Conservation (phyloP, 306 rosid species). For the Amphicarpaea edgeworthii region DNA sequence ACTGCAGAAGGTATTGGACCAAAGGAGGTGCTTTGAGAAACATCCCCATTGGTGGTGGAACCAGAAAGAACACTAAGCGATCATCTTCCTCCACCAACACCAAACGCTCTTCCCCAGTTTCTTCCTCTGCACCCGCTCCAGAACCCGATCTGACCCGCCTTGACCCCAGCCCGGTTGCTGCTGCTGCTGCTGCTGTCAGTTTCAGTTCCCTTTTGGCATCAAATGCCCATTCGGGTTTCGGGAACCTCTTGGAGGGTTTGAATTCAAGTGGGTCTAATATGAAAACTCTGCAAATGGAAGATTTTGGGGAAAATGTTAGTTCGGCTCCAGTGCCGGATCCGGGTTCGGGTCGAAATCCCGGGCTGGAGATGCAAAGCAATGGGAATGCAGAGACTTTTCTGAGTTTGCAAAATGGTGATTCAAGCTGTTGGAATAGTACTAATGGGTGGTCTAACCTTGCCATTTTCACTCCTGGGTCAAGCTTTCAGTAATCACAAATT, state of each 20-base stretch:
- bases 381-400: constrained; percentile 58
- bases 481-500: constrained; percentile 55
- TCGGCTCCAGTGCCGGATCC: constrained; percentile 49
- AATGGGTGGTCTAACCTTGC: constrained; percentile 91
- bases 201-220: constrained; percentile 78
- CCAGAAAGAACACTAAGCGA: constrained; percentile 71
- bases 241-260: constrained; percentile 10
- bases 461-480: constrained; percentile 88
- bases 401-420: constrained; percentile 68
- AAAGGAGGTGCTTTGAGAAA: constrained; percentile 90
- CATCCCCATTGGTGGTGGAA: constrained; percentile 94
- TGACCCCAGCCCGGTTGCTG: constrained; percentile 27
- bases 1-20: constrained; percentile 92
- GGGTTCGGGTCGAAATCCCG: constrained; percentile 32
- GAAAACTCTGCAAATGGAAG: constrained; percentile 63
- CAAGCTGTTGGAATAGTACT: constrained; percentile 73
- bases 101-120: constrained; percentile 48
- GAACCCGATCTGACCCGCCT: constrained; percentile 30
- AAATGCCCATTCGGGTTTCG: constrained; percentile 28
- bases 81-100: constrained; percentile 53
- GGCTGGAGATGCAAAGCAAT: constrained; percentile 55
- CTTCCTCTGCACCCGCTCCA: constrained; percentile 29
- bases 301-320: constrained; percentile 53
- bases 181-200: constrained; percentile 55
- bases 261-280: constrained; percentile 66